phyloP scores from a whole-genome alignment of 495 filamentous ascomycete genomes.

The Choiromyces venosus region DNA sequence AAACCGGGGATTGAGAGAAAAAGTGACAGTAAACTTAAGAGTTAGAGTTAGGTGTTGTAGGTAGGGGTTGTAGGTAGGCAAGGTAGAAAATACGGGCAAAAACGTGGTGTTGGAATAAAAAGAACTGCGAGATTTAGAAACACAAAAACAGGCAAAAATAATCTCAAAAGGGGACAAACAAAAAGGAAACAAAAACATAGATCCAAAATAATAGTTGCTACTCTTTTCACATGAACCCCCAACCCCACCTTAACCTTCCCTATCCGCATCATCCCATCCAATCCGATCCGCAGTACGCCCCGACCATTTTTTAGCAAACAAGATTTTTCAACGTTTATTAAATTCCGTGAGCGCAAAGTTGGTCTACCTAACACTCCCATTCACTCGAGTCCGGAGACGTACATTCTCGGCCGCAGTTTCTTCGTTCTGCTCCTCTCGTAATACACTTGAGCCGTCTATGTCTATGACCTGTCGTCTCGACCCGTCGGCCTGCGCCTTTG shows the following conservation, averaged over 20 bases:
- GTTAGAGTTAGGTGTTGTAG: not conserved
- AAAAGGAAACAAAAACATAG: not conserved
- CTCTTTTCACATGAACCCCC: not conserved
- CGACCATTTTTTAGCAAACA: not conserved
- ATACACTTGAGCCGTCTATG: slow-evolving; percentile 4
- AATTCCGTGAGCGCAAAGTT: not conserved
- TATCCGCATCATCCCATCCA: not conserved
- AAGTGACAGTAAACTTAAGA: not conserved
- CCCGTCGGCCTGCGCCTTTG: slow-evolving; percentile 12
- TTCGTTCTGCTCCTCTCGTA: slow-evolving; percentile 15
- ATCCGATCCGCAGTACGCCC: not conserved
- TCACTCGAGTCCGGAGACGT: not conserved
- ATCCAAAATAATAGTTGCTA: not conserved
- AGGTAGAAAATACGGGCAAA: not conserved
- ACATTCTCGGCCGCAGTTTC: not conserved
- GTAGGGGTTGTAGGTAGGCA: not conserved
- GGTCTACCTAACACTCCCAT: not conserved
- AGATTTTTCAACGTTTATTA: not conserved
- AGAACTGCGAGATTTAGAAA: not conserved
- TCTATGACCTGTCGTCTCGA: slow-evolving; percentile 15
- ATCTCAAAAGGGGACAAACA: not conserved
- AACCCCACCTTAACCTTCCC: not conserved
- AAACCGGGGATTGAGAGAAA: not conserved
- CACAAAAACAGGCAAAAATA: not conserved
- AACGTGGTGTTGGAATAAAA: not conserved